Evolutionary conservation across 2,329 filamentous ascomycete species (phyloP), one percentile per base, ranked within the genome.

Genomic region (Colletotrichum viniferum): DNA sequence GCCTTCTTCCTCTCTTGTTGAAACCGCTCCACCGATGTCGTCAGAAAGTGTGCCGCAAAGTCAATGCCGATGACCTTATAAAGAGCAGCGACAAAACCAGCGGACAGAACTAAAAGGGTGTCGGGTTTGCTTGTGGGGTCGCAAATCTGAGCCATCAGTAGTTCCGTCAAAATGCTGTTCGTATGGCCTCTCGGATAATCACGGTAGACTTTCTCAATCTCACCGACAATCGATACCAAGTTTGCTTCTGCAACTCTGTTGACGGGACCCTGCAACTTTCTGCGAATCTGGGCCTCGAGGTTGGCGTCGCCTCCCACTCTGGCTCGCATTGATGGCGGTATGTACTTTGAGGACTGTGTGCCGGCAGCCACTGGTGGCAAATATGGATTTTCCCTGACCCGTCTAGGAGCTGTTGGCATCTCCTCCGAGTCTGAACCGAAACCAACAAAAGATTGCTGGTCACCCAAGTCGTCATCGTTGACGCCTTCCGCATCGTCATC

Each of bases 211-310:
- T 93, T 92, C 81, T 98, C 95, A 36, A 98, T 89, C 21, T 97
- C 94, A 58, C 91, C 90, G 5, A 98, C 86, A 69, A 98, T 98
- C 3, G 95, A 94, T 7, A 98, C 84, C 77, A 99, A 88, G 79
- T 97, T 98, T 48, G 95, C 92, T 81, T 98, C 96, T 0, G 97
- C 98, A 36, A 99, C 88, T 81, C 96, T 94, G 84, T 99, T 99
- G 81, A 99, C 90, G 21, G 97, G 89, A 81, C 97, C 96, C 82
- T 98, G 96, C 0, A 95, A 89, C 81, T 97, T 95, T 77, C 95
- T 92, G 74, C 92, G 92, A 65, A 99, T 86, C 52, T 94, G 92
- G 14, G 88, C 88, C 63, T 94, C 87, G 56, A 90, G 87, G 82
- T 97, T 94, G 2, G 90, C 89, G 77, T 94, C 92, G 0, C 92